Evolutionary conservation across 2,329 filamentous ascomycete species (phyloP), one percentile per base, ranked within the genome.

Genomic region (Canariomyces notabilis): DNA sequence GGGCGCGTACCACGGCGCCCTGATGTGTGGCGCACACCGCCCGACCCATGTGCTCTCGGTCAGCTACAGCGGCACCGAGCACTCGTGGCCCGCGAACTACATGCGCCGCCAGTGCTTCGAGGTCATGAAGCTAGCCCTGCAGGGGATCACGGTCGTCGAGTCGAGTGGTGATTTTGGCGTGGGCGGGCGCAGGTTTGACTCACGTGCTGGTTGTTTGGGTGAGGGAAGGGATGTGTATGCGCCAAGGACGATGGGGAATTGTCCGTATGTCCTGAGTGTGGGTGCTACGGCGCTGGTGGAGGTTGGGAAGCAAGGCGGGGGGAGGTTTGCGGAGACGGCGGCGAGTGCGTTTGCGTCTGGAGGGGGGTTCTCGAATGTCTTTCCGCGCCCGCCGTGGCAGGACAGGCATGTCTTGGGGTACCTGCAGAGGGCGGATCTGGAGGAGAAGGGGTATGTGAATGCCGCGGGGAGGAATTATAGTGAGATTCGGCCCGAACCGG

Each of bases 31-130:
- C 34, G 56, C 57, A 11, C 64, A 61, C 63, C 66, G 71, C 54
- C 73, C 76, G 2, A 75, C 77, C 8, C 77, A 79, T 51, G 76
- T 80, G 6, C 70, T 79, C 49, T 72, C 69, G 31, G 75, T 82
- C 53, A 76, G 72, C 3, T 80, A 80, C 57, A 76, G 76, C 37
- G 72, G 72, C 34, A 68, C 72, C 35, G 78, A 82, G 61, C 62
- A 64, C 5, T 73, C 74, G 18, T 65, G 80, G 16, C 77, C 78
- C 0, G 61, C 68, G 5, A 65, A 63, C 51, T 83, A 83, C 61
- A 73, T 78, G 53, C 65, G 73, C 52, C 66, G 70, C 9, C 71
- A 74, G 57, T 75, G 73, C 59, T 63, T 66, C 44, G 70, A 75
- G 59, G 73, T 75, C 54, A 64, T 78, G 56, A 78, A 79, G 59